Evolutionary conservation across 2,329 filamentous ascomycete genomes (phyloP).

Genomic region (Elsinoe ampelina): DNA sequence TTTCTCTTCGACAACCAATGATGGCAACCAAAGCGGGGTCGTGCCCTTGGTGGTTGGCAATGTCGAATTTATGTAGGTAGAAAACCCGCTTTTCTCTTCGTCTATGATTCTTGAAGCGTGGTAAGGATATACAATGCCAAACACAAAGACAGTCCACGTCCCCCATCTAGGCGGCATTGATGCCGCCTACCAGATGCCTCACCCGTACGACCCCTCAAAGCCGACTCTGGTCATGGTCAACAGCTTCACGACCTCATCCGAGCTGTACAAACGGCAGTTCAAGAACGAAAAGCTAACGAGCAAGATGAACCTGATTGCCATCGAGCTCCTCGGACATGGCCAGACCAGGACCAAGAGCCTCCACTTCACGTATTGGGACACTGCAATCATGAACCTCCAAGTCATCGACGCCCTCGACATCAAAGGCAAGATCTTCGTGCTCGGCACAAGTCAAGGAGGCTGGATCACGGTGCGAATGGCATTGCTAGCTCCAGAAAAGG

Average conservation of each 20-base stretch:
- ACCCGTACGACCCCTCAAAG: constrained; percentile 31
- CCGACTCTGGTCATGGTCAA: constrained; percentile 45
- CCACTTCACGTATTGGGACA: constrained; percentile 48
- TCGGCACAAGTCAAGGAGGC: constrained; percentile 46
- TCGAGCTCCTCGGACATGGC: constrained; percentile 46
- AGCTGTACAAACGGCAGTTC: constrained; percentile 30
- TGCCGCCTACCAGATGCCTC: constrained; percentile 38
- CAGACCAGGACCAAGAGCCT: constrained; percentile 36
- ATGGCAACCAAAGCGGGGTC: constrained; percentile 7
- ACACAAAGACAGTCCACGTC: constrained; percentile 33
- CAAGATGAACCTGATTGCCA: constrained; percentile 42
- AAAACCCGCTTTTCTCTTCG: not conserved
- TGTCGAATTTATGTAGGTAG: not conserved
- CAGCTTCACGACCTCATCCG: constrained; percentile 41
- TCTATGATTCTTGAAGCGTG: not conserved
- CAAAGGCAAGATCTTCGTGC: constrained; percentile 34
- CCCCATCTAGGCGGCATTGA: constrained; percentile 43
- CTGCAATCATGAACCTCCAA: constrained; percentile 38
- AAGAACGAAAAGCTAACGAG: constrained; percentile 23
- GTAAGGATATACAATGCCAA: constrained; percentile 13
- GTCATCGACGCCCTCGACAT: constrained; percentile 34
- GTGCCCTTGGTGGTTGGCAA: not conserved
- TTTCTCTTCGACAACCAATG: not conserved
- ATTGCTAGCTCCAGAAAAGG: constrained; percentile 40
- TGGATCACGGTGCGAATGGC: constrained; percentile 46